phyloP scores from a whole-genome alignment of 2,329 filamentous ascomycete species.

The Pyrenophora teres region DNA sequence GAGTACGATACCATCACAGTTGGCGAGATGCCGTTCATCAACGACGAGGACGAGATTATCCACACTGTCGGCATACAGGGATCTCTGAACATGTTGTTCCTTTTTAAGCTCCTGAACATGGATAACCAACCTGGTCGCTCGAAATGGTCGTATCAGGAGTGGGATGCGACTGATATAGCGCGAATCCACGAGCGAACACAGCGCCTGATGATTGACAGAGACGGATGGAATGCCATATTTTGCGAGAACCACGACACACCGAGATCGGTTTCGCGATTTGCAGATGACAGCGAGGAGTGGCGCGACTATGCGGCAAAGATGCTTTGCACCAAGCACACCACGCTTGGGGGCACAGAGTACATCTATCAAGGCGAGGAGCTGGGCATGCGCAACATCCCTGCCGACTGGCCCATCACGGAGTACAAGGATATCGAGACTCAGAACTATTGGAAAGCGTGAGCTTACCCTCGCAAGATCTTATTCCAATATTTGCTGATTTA shows the following conservation, averaged over 20 bases:
- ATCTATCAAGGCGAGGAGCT: constrained; percentile 59
- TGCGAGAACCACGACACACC: constrained; percentile 61
- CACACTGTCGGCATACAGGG: constrained; percentile 50
- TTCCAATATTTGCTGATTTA: no score
- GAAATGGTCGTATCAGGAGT: constrained; percentile 41
- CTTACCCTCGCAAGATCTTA: neutral
- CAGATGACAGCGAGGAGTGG: constrained; percentile 54
- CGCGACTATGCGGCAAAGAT: constrained; percentile 56
- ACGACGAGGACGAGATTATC: constrained; percentile 55
- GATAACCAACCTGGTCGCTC: constrained; percentile 46
- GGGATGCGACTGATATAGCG: constrained; percentile 43
- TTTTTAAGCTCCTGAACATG: constrained; percentile 52
- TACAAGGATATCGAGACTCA: constrained; percentile 61
- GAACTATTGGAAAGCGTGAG: constrained; percentile 57
- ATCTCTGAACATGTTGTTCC: constrained; percentile 72
- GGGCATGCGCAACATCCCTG: constrained; percentile 56
- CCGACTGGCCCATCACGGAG: constrained; percentile 50
- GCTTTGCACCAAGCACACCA: constrained; percentile 55
- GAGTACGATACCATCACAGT: constrained; percentile 69
- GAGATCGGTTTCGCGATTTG: constrained; percentile 55
- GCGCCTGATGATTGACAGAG: constrained; percentile 44
- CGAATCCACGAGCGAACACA: constrained; percentile 41
- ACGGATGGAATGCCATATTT: constrained; percentile 57
- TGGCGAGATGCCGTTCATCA: constrained; percentile 65
- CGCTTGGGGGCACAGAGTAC: constrained; percentile 54